These are phyloP conservation scores for Polyrhizophydium stewartii DNA, from an alignment of 371 early-diverging fungal genomes.

Conservation along the genomic window DNA sequence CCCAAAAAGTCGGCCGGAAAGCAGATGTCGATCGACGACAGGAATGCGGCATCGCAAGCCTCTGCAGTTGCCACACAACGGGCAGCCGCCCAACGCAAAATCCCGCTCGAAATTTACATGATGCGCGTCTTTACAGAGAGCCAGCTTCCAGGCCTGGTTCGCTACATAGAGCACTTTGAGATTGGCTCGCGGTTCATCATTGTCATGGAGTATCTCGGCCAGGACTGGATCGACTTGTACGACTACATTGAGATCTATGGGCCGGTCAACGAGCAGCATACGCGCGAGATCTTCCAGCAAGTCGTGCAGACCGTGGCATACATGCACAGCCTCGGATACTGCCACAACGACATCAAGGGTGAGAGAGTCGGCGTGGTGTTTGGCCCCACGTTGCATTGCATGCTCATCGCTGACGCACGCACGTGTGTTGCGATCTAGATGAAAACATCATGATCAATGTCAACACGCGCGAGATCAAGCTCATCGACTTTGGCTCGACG, in stretches of 20 bases:
- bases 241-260: conserved; percentile 45
- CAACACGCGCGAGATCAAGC: conserved; percentile 37
- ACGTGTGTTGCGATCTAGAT: conserved; percentile 18
- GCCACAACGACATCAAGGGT: conserved; percentile 54
- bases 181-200: conserved; percentile 30
- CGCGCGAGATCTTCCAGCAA: conserved; percentile 34
- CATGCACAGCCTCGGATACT: conserved; percentile 29
- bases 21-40: too few species aligned
- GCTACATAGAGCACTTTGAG: conserved; percentile 19
- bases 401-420: too few species aligned
- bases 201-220: conserved; percentile 50
- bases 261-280: conserved; percentile 33
- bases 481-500: conserved; percentile 52
- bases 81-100: too few species aligned
- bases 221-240: conserved; percentile 48
- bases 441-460: conserved; percentile 49
- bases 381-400: not conserved
- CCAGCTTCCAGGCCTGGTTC: conserved; percentile 1
- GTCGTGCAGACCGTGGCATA: conserved; percentile 30
- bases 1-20: too few species aligned
- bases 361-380: not conserved
- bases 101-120: conserved; percentile 39
- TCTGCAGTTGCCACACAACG: too few species aligned
- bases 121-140: conserved; percentile 17
- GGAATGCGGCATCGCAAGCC: too few species aligned